Evolutionary conservation across 208 protist species (phyloP), one percentile per base, ranked within the genome.

Genomic region (Kentomonas sorsogonicus): DNA sequence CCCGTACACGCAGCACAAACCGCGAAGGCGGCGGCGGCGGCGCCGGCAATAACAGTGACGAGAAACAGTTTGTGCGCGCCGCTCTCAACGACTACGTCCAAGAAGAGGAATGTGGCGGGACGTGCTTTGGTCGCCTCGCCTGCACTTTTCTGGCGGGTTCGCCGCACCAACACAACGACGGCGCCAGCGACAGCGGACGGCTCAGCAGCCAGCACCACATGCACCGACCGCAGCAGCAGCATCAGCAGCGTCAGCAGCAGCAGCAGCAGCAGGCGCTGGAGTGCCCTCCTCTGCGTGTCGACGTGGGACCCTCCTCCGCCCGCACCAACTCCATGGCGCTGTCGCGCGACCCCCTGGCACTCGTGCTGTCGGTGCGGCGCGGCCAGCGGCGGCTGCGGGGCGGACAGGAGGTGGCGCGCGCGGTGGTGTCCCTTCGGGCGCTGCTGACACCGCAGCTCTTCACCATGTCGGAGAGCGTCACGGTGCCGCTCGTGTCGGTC

Each of bases 401-500:
- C n/a, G n/a, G n/a, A n/a, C 36, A 45, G 27, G 74, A 82, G 31
- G 10, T 88, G 2, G 75, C 83, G 30, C 54, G 71, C 33, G 67
- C 66, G 4, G 63, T 74, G 7, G 46, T 90, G 3, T 91, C 83
- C 11, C 69, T 91, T 7, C 78, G 78, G 6, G 87, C 87, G 6
- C 61, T 94, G 20, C 81, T 94, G 27, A 89, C 78, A 0, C 77
- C 75, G 1, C 60, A 72, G 10, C 61, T 89, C 38, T 94, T 82
- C 50, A 70, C 68, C 59, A 77, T 83, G 71, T 70, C 53, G 4
- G 87, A 91, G 61, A 47, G 53, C 10, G 72, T 91, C n/a, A 69
- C 52, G 33, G 78, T 91, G 38, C 77, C 81, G 9, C 75, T 94
- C 16, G 87, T 94, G 29, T 60, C 68, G 29, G 57, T 86, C 13